These are phyloP conservation scores for Amanita thiersii DNA, from an alignment of 768 basidiomycete genomes.

Conservation along the genomic window DNA sequence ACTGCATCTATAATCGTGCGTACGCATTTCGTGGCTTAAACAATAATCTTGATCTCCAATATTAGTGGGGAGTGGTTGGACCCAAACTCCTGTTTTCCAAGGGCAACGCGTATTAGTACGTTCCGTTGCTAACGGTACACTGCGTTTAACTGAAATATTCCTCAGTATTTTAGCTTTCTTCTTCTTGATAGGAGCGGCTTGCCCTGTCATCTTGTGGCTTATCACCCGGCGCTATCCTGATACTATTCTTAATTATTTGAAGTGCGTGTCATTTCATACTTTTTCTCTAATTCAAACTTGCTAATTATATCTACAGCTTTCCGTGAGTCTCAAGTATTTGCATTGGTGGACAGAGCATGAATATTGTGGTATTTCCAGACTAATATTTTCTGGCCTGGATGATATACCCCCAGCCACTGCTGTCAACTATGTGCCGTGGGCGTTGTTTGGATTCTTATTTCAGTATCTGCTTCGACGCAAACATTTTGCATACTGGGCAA, in stretches of 20 bases:
- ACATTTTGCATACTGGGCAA: constrained; percentile 68
- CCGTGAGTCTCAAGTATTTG: constrained; percentile 25
- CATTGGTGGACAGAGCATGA: constrained; percentile 8
- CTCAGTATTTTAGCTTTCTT: constrained; percentile 42
- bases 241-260: constrained; percentile 56
- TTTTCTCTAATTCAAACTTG: constrained; percentile 1
- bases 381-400: constrained; percentile 62
- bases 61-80: constrained; percentile 60
- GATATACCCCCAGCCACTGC: constrained; percentile 79
- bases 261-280: constrained; percentile 31
- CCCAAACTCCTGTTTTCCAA: constrained; percentile 49
- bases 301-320: constrained; percentile 25
- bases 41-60: constrained; percentile 10
- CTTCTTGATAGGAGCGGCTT: constrained; percentile 64
- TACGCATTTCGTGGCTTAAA: constrained; percentile 2
- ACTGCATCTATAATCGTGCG: constrained; percentile 53
- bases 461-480: constrained; percentile 62
- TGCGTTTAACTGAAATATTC: constrained; percentile 1
- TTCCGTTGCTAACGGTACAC: constrained; percentile 13
- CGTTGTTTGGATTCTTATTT: constrained; percentile 68
- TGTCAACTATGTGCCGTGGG: constrained; percentile 80
- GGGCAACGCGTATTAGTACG: constrained; percentile 54
- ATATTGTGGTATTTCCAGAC: constrained; percentile 22
- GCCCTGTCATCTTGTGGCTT: constrained; percentile 56
- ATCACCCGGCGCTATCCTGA: constrained; percentile 57